Evolutionary conservation across 805 yeast genomes (phyloP), one percentile per base, ranked within the genome.

Genomic region (Blastobotrys muscicola): DNA sequence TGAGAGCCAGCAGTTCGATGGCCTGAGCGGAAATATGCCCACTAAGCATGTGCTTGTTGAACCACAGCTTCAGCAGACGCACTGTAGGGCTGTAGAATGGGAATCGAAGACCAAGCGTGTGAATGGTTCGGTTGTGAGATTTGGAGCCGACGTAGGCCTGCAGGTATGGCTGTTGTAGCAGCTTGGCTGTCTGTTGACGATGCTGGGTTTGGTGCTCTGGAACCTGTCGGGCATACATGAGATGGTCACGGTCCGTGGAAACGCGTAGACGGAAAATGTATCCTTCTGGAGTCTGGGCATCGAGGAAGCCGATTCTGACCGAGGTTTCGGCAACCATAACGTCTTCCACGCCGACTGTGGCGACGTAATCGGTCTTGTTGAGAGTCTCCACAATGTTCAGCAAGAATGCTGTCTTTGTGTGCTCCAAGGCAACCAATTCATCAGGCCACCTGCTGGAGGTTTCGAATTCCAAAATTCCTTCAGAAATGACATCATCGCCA

Each of bases 391-490:
- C 73, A 15, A 89, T 75, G 53, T 82, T 82, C 43, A 92, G 60
- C 53, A 90, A 66, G 52, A 92, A 85, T 6, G 97, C 97, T 29
- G 94, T 76, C 58, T 92, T 92, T 11, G 95, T 82, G 55, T 82
- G 80, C 60, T 92, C 97, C 43, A 87, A 65, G 2, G 96, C 87
- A 33, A 71, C 65, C 4, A 86, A 60, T 59, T 92, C 96, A 61
- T 85, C 94, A 2, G 99, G 99, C 99, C 99, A 92, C 60, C 79
- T 78, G n/a, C 76, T 72, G 2, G 95, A 85, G 3, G 84, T 69
- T 65, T 92, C 98, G 61, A 92, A 85, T 62, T 89, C 95, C 32
- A 92, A 59, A 8, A 92, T 71, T 11, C 81, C 79, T 36, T 84
- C 89, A 53, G 82, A 85, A 69, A 85, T 77, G 8, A 57, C 56